Percentiles rank a stretch among this genome's conserved stretches.
Evolutionary conservation across 2,329 filamentous ascomycete genomes (phyloP).

Genomic region (Cercospora sp.): DNA sequence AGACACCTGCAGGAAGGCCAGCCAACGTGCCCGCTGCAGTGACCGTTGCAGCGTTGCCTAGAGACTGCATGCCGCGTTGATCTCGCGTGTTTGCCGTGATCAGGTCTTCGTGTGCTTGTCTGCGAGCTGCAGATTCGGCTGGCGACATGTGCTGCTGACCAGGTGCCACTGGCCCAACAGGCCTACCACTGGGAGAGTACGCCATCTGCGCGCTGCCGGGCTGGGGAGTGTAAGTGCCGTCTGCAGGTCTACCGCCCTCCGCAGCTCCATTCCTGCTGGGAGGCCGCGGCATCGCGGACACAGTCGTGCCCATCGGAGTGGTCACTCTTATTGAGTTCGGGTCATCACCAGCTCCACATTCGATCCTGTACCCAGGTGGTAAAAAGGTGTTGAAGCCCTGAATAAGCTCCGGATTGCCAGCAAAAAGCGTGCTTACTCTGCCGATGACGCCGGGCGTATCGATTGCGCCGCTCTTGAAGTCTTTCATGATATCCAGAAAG

Average conservation of each 20-base stretch:
- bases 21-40: constrained; percentile 56
- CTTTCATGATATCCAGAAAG: constrained; percentile 99
- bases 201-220: constrained; percentile 40
- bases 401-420: constrained; percentile 82
- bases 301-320: constrained; percentile 95
- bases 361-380: constrained; percentile 90
- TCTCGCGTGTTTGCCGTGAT: constrained; percentile 59
- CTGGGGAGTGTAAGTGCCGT: constrained; percentile 45
- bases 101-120: constrained; percentile 35
- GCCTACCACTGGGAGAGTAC: constrained; percentile 49
- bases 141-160: constrained; percentile 33
- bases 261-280: constrained; percentile 37
- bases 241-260: constrained; percentile 32
- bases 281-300: constrained; percentile 73
- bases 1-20: constrained; percentile 52
- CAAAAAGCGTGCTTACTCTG: constrained; percentile 91
- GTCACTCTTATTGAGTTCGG: constrained; percentile 96
- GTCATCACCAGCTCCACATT: constrained; percentile 90
- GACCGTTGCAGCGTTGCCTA: constrained; percentile 59
- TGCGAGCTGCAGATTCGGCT: constrained; percentile 35
- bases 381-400: constrained; percentile 98
- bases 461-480: constrained; percentile 98
- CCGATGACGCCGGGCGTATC: constrained; percentile 98
- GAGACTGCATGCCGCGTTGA: constrained; percentile 64
- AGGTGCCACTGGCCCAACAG: constrained; percentile 44